phyloP scores from a whole-genome alignment of 2,329 filamentous ascomycete species.

The Cladorrhinum sp. region DNA sequence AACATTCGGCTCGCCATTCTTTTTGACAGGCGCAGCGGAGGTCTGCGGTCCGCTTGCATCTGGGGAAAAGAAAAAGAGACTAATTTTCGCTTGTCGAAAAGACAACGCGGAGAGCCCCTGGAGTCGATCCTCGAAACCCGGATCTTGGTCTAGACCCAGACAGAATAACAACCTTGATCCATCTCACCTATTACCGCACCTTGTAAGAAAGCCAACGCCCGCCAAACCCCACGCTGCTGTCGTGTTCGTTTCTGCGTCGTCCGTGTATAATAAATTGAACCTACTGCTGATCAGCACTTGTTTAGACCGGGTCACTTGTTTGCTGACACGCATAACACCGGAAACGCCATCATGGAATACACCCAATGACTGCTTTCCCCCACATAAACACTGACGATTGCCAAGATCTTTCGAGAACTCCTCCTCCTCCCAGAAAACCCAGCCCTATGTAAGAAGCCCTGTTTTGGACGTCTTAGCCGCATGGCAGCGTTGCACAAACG shows the following conservation, averaged over 20 bases:
- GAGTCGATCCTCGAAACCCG: background rate
- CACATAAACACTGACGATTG: constrained; percentile 6
- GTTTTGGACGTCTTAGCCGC: constrained; percentile 8
- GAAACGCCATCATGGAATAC: constrained; percentile 3
- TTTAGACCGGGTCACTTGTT: background rate
- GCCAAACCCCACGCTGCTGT: background rate
- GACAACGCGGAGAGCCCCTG: background rate
- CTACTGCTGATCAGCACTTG: constrained; percentile 4
- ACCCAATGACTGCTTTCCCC: constrained; percentile 2
- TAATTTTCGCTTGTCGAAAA: background rate
- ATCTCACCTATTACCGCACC: background rate
- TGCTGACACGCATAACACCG: constrained; percentile 18
- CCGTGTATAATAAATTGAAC: background rate
- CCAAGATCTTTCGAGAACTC: constrained; percentile 10
- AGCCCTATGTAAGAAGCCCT: background rate
- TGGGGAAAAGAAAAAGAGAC: background rate
- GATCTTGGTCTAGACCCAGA: background rate
- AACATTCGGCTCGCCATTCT: background rate
- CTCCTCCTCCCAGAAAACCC: background rate
- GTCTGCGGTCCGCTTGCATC: background rate
- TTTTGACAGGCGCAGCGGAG: background rate
- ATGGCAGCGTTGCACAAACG: constrained; percentile 8
- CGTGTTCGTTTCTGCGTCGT: background rate
- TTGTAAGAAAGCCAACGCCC: background rate
- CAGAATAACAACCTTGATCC: background rate